These are phyloP conservation scores for Tephrocybe sp. DNA, from an alignment of 768 basidiomycete genomes.

Conservation along the genomic window DNA sequence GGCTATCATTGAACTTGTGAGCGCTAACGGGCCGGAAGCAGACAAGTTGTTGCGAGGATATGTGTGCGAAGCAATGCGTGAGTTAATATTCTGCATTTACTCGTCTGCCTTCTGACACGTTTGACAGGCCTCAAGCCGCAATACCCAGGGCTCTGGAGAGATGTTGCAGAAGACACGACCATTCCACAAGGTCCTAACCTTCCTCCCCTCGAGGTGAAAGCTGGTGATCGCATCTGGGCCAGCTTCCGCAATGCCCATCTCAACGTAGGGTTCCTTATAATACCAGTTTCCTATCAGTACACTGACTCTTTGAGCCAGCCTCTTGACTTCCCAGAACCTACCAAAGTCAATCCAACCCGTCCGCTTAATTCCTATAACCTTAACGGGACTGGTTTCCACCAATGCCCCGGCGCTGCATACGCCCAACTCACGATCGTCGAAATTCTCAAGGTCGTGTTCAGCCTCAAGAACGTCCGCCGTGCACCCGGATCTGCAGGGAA, in stretches of 20 bases:
- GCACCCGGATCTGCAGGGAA: slow-evolving; percentile 42
- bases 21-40: slow-evolving; percentile 29
- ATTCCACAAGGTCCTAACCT: slow-evolving; percentile 35
- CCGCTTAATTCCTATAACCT: slow-evolving; percentile 28
- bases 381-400: slow-evolving; percentile 39
- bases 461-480: slow-evolving; percentile 41
- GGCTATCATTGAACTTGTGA: slow-evolving; percentile 36
- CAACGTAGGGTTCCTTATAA: slow-evolving; percentile 26
- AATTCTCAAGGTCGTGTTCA: slow-evolving; percentile 46
- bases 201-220: slow-evolving; percentile 33
- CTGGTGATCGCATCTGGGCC: slow-evolving; percentile 38
- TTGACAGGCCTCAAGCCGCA: slow-evolving; percentile 36
- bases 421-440: slow-evolving; percentile 39
- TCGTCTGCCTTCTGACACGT: neutral
- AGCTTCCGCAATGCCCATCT: slow-evolving; percentile 43
- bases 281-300: too few relatives aligned
- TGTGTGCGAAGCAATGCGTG: slow-evolving; percentile 50
- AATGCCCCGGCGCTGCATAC: slow-evolving; percentile 35
- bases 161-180: slow-evolving; percentile 27
- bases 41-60: slow-evolving; percentile 43
- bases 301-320: slow-evolving; percentile 26
- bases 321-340: slow-evolving; percentile 40
- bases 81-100: slow-evolving; percentile 14
- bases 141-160: slow-evolving; percentile 40
- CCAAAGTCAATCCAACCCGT: slow-evolving; percentile 36